These are phyloP conservation scores for Parmelia sp. DNA, from an alignment of 495 filamentous ascomycete genomes.

Conservation along the genomic window DNA sequence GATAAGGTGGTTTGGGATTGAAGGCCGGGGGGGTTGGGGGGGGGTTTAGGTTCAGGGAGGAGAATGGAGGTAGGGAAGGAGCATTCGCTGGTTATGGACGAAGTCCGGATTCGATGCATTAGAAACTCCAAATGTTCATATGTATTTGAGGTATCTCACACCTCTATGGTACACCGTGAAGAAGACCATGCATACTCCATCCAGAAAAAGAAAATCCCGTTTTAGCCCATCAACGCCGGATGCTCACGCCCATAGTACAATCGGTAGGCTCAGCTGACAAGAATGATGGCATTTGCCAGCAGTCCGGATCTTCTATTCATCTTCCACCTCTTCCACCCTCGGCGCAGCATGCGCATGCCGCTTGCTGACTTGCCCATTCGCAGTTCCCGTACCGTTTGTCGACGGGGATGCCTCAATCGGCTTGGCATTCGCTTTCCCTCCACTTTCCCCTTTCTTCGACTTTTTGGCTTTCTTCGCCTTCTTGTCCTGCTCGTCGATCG, in stretches of 20 bases:
- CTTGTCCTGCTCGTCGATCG: conserved; percentile 6
- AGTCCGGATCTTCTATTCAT: conserved; percentile 13
- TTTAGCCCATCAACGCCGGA: neutral
- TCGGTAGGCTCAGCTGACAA: neutral
- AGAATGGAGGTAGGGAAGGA: too few species aligned
- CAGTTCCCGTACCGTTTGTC: neutral
- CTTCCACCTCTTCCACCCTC: conserved; percentile 22
- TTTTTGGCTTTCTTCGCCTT: conserved; percentile 23
- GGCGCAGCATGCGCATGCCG: conserved; percentile 19
- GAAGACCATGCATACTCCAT: too few species aligned
- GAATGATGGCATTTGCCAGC: neutral
- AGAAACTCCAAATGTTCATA: too few species aligned
- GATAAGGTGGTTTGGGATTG: too few species aligned
- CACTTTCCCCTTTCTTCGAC: conserved; percentile 1
- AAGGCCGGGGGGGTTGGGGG: too few species aligned
- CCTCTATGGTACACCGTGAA: too few species aligned
- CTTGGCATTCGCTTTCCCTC: neutral
- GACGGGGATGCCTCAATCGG: neutral
- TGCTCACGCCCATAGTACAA: neutral
- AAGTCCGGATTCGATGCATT: too few species aligned
- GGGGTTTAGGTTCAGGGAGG: too few species aligned
- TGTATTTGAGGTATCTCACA: too few species aligned
- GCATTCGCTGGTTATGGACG: too few species aligned
- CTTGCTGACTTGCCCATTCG: conserved; percentile 8
- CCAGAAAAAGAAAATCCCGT: neutral